Evolutionary conservation across 1,139 yeast genomes (phyloP), one percentile per base, ranked within the genome.

Genomic region (Diutina mesorugosa): DNA sequence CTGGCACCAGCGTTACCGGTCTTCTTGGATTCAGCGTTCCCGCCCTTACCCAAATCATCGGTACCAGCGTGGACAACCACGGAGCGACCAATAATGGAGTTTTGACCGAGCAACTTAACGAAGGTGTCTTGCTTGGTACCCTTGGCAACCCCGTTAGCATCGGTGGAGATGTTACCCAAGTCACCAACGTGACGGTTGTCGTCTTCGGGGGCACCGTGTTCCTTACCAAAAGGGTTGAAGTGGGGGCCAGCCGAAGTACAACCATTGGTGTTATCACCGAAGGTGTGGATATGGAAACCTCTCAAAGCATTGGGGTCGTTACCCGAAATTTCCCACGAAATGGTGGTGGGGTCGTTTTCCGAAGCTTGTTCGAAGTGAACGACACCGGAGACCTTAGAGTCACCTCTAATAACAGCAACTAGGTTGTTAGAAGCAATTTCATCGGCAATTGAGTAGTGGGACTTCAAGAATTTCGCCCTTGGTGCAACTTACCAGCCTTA

Each of bases 211-310:
- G 95, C 90, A 75, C 99, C 99, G 73, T 93, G 99, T 64, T 83
- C 81, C 79, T 87, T 85, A 64, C 81, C 78, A 72, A 87, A 87
- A 63, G 98, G 98, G 82, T 93, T 93, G 84, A 90, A 91, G 77
- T 93, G 99, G 60, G 97, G 97, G 67, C 99, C 99, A 58, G 99
- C 98, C 63, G 97, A 90, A 60, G 97, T 90, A 78, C 98, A 91
- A 61, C 99, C 98, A 72, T 93, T 91, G 76, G 98, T 90, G 83
- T 90, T 90, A 80, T 93, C 99, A 78, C 99, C 99, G 68, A 91
- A 93, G 69, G 89, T 87, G 76, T 93, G 99, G 70, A 93, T 78
- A 80, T 93, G 99, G 96, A 93, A 91, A 56, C 98, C 99, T 74
- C 97, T 87, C 72, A 80, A 76, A 55, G 97, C 90, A 66, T 89